Conservation (phyloP, 257 asterid species). For the Solanum chiquidenum region DNA sequence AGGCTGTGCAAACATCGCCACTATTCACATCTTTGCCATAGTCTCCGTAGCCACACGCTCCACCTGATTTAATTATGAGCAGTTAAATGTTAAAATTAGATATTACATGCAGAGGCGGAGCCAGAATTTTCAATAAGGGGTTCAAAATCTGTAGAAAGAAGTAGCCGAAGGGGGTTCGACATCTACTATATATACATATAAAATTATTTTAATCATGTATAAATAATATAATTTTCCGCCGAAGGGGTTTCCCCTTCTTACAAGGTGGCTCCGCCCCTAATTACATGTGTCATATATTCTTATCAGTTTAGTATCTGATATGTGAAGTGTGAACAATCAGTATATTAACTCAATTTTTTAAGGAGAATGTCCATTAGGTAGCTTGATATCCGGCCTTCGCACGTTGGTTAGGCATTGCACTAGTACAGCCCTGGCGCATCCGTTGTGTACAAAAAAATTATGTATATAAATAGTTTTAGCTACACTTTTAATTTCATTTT, state of each 20-base stretch:
- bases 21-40: slow-evolving; percentile 14
- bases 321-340: neutral
- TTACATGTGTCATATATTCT: neutral
- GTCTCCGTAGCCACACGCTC: slow-evolving; percentile 30
- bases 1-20: slow-evolving; percentile 10
- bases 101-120: neutral
- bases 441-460: neutral
- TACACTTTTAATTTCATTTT: neutral
- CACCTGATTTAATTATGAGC: slow-evolving; percentile 1
- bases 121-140: too few relatives aligned
- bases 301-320: neutral
- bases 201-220: too few relatives aligned
- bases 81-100: neutral
- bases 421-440: neutral
- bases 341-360: neutral
- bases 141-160: too few relatives aligned
- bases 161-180: too few relatives aligned
- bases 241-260: too few relatives aligned
- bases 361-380: neutral
- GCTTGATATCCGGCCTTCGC: neutral
- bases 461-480: neutral
- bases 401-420: neutral
- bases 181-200: too few relatives aligned
- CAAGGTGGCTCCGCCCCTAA: too few relatives aligned
- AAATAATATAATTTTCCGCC: too few relatives aligned